phyloP scores from a whole-genome alignment of 208 protist genomes.

The Herpetomonas tarakana region DNA sequence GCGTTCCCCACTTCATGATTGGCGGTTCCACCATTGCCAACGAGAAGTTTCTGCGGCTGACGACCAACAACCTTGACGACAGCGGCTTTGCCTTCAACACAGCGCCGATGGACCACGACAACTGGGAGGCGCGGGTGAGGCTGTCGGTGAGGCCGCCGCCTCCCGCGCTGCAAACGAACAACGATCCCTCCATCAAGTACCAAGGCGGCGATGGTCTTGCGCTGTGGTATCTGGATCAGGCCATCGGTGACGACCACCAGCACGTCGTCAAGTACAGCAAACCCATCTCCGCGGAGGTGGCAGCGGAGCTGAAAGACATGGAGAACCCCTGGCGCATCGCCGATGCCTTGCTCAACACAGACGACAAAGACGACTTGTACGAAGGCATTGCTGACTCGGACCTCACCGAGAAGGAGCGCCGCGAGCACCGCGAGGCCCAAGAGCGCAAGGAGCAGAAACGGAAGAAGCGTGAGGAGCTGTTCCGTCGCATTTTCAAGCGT shows the following conservation, averaged over 20 bases:
- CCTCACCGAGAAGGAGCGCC: constrained; percentile 34
- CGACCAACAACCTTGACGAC: constrained; percentile 58
- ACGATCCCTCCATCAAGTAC: constrained; percentile 22
- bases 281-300: constrained; percentile 43
- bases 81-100: constrained; percentile 84
- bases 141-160: constrained; percentile 70
- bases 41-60: constrained; percentile 78
- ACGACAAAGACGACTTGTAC: constrained; percentile 47
- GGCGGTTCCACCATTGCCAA: constrained; percentile 74
- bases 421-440: constrained; percentile 16
- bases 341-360: constrained; percentile 63
- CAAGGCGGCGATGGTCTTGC: constrained; percentile 81
- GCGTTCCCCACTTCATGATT: constrained; percentile 85
- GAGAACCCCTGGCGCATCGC: constrained; percentile 60
- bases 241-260: constrained; percentile 80
- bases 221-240: constrained; percentile 78
- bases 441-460: constrained; percentile 27
- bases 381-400: constrained; percentile 49
- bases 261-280: constrained; percentile 81
- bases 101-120: constrained; percentile 59
- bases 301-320: constrained; percentile 35
- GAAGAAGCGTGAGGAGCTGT: constrained; percentile 57
- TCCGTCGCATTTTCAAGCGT: constrained; percentile 59
- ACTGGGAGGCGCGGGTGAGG: constrained; percentile 70
- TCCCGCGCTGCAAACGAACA: constrained; percentile 11